phyloP scores from a whole-genome alignment of 78 protist genomes.

The Dictyostelium brefeldianum region DNA sequence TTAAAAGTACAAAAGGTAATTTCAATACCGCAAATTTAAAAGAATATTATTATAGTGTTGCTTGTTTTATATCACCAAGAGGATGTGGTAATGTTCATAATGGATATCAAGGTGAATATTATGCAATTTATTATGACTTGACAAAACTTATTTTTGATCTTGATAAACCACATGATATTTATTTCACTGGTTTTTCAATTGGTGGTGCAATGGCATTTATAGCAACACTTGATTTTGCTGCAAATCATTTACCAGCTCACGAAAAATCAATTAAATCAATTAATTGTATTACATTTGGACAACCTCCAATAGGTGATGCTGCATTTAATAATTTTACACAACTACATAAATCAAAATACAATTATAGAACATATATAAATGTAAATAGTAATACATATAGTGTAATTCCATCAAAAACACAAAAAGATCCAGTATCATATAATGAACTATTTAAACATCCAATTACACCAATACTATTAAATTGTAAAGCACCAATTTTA shows the following conservation, averaged over 20 bases:
- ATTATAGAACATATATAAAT: constrained; percentile 19
- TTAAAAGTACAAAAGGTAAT: background rate
- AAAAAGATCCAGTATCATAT: background rate
- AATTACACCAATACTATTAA: background rate
- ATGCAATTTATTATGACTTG: background rate
- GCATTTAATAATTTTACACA: background rate
- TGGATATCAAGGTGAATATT: constrained; percentile 18
- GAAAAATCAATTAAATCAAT: background rate
- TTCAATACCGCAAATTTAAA: background rate
- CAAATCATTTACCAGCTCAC: background rate
- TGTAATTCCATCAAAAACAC: background rate
- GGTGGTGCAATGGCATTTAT: constrained; percentile 32
- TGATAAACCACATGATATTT: constrained; percentile 13
- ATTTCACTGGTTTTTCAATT: constrained; percentile 49
- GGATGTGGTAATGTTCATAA: constrained; percentile 25
- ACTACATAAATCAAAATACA: background rate
- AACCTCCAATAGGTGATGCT: constrained; percentile 33
- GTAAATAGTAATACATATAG: background rate
- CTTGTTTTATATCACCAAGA: background rate
- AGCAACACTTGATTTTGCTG: background rate
- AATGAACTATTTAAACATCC: background rate
- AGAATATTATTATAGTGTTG: background rate
- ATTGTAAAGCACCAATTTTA: background rate
- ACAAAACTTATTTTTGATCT: background rate
- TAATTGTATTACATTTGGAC: constrained; percentile 41